Evolutionary conservation across 176 grass and related monocot genomes (phyloP), one percentile per base, ranked within the genome.

Genomic region (Carex pumila): DNA sequence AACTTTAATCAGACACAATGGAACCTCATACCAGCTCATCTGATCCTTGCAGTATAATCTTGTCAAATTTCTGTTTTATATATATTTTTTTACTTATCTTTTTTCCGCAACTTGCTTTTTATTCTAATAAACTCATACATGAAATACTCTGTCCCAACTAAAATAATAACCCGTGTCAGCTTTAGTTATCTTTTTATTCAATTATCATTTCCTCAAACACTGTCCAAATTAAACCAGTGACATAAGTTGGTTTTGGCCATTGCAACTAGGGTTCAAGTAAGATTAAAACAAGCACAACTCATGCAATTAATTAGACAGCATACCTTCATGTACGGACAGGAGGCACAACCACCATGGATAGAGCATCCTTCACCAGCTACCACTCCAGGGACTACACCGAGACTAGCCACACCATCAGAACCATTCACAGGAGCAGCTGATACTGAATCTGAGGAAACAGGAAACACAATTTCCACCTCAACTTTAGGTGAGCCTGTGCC

Each of bases 251-350:
- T 57, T 78, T 57, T 57, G 52, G 29, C 0, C 50, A 77, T 6
- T 34, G 21, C 13, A 56, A 78, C 29, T 56, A 34, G 13, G 52
- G 52, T 54, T 78, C 52, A 78, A 55, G 73, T 57, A 78, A 55
- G 68, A 45, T 19, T 1, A n/a, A 45, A 71, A 43, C 15, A 71
- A 57, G 7, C 13, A 34, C 29, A 78, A 71, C 37, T 13, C 47
- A 9, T 77, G 22, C 32, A 18, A 78, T 32, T 50, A 63, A 85
- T 75, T 57, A 60, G 64, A 29, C 79, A 45, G 39, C 79, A 70
- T 64, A 98, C 95, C 95, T 98, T 98, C 95, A 98, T 98, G 85
- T 98, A 98, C 52, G 95, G 95, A 88, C 95, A 98, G 12, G 92
- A 98, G 18, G 95, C 92, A 80, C 95, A 98, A 29, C 95, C 95